phyloP scores from a whole-genome alignment of 2,329 filamentous ascomycete genomes.

The Botrytis sinoallii region DNA sequence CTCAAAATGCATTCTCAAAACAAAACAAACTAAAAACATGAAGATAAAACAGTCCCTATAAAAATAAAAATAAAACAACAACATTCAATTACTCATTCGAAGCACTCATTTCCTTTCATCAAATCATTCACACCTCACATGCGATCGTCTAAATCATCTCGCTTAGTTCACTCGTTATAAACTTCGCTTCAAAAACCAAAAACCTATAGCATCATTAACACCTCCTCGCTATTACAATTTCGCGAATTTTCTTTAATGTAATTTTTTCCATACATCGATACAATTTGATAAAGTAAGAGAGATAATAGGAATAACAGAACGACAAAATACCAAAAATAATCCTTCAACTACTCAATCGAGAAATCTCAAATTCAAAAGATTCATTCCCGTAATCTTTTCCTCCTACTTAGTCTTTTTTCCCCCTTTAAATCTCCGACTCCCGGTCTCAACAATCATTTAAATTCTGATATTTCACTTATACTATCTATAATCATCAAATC shows the following conservation, averaged over 20 bases:
- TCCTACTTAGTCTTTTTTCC: no score
- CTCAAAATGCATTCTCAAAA: neutral
- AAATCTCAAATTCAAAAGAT: no score
- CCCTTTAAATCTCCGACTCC: no score
- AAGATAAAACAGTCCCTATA: neutral
- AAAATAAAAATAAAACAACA: neutral
- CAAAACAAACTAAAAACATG: neutral
- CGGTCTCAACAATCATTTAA: no score
- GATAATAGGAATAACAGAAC: no score
- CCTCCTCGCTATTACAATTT: neutral
- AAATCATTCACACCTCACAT: neutral
- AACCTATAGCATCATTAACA: neutral
- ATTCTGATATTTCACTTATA: no score
- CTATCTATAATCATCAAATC: no score
- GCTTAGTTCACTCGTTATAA: neutral
- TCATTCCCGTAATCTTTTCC: fast-evolving
- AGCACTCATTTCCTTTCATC: neutral
- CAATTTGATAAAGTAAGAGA: no score
- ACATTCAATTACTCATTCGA: neutral
- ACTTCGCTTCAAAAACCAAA: neutral
- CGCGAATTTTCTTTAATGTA: no score
- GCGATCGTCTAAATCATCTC: neutral
- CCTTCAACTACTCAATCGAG: no score
- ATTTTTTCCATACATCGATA: no score
- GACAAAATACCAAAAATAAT: fast-evolving